These are phyloP conservation scores for Yarrowia deformans DNA, from an alignment of 805 yeast genomes.

Conservation along the genomic window DNA sequence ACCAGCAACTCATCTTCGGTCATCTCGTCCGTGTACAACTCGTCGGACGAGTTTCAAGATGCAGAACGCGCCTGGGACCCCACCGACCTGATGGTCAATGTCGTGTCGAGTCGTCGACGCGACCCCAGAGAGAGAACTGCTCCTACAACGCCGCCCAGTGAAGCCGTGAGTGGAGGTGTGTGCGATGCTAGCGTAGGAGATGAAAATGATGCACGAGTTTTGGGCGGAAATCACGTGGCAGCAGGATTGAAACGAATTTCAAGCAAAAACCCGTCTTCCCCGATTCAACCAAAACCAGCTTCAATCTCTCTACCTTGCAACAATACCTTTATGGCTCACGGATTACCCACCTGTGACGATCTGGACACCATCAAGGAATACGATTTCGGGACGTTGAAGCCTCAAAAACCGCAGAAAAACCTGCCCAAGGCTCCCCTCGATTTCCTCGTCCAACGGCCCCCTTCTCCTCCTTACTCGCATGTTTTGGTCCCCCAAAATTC, in stretches of 20 bases:
- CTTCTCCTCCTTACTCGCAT: slow-evolving; percentile 17
- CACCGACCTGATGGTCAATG: not conserved
- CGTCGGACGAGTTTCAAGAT: slow-evolving; percentile 30
- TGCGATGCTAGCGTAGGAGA: no score
- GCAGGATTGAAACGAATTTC: no score
- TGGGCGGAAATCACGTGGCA: no score
- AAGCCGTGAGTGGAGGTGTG: no score
- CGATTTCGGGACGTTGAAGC: not conserved
- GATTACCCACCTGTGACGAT: slow-evolving; percentile 22
- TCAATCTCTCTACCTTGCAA: not conserved
- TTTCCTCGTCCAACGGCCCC: slow-evolving; percentile 14
- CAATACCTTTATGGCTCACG: slow-evolving; percentile 19
- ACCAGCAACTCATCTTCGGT: not conserved
- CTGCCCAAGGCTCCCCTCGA: slow-evolving; percentile 27
- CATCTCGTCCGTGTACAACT: slow-evolving; percentile 36
- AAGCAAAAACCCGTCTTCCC: no score
- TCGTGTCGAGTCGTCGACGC: not conserved
- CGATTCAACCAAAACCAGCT: no score
- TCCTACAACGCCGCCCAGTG: not conserved
- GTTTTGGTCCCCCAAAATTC: slow-evolving; percentile 1
- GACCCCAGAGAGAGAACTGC: not conserved
- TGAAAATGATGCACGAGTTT: no score
- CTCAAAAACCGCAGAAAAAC: not conserved
- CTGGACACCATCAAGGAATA: slow-evolving; percentile 8
- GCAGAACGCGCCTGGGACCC: slow-evolving; percentile 34